Evolutionary conservation across 2,329 filamentous ascomycete species (phyloP).

Genomic region (Plenodomus lindquistii): DNA sequence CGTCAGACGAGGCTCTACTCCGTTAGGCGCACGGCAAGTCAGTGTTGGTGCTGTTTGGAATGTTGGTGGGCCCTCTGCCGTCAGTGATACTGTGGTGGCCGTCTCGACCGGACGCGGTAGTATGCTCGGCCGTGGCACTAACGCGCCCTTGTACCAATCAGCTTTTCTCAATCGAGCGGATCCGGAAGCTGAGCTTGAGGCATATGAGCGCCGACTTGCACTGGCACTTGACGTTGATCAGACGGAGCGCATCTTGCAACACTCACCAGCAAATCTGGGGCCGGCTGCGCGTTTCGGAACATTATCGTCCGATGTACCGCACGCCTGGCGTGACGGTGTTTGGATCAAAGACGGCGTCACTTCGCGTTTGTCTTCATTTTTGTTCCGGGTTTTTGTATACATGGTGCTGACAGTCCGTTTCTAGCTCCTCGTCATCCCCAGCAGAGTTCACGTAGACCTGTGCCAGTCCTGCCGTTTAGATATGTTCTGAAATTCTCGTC

Average conservation of each 20-base stretch:
- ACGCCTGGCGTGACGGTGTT: constrained; percentile 47
- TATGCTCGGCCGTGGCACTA: constrained; percentile 70
- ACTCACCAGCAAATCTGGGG: constrained; percentile 18
- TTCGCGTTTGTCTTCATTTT: constrained; percentile 34
- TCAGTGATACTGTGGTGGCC: constrained; percentile 53
- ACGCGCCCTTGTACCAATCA: constrained; percentile 66
- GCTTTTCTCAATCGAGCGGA: constrained; percentile 57
- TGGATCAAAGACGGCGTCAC: constrained; percentile 44
- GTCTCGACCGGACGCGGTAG: constrained; percentile 67
- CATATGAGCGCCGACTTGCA: constrained; percentile 75
- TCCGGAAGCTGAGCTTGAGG: constrained; percentile 64
- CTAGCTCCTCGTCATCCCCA: constrained; percentile 32
- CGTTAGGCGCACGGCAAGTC: constrained; percentile 48
- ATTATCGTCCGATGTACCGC: constrained; percentile 12
- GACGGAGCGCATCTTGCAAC: constrained; percentile 64
- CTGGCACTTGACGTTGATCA: constrained; percentile 80
- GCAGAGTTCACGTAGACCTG: constrained; percentile 39
- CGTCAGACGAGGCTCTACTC: constrained; percentile 26
- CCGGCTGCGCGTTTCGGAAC: constrained; percentile 1
- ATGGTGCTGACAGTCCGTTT: constrained; percentile 12
- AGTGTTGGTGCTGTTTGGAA: constrained; percentile 76
- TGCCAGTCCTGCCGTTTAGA: constrained; percentile 79
- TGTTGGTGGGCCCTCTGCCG: constrained; percentile 70
- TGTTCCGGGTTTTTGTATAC: constrained; percentile 1
- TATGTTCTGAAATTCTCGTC: constrained; percentile 47